Conservation (phyloP, 768 basidiomycete species). For the Suillus fuscotomentosus region DNA sequence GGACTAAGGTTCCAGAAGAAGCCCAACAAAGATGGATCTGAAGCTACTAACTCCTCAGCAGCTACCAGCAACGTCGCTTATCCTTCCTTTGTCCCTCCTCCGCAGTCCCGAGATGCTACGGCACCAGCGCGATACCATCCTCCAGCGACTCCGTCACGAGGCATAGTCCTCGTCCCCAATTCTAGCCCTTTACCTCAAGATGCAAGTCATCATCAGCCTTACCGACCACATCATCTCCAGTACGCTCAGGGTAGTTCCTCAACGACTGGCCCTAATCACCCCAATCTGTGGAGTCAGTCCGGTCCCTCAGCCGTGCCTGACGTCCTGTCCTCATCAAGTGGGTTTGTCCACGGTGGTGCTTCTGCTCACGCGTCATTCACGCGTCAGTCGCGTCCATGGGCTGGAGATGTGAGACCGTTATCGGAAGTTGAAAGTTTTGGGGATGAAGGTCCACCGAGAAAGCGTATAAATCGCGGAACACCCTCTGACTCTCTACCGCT, state of each 20-base stretch:
- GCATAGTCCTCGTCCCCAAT: conserved; percentile 70
- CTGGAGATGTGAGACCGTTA: conserved; percentile 35
- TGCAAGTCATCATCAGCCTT: conserved; percentile 30
- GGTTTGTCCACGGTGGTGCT: conserved; percentile 45
- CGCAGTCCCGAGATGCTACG: conserved; percentile 79
- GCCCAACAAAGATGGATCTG: conserved; percentile 28
- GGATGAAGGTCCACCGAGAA: conserved; percentile 68
- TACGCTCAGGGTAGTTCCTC: conserved; percentile 42
- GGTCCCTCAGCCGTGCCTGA: conserved; percentile 39
- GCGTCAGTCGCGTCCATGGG: conserved; percentile 34
- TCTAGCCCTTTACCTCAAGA: conserved; percentile 63
- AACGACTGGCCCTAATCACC: conserved; percentile 37
- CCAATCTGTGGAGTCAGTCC: conserved; percentile 37
- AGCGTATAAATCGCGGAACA: conserved; percentile 60
- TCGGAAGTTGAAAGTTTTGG: conserved; percentile 37
- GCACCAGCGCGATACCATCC: conserved; percentile 60
- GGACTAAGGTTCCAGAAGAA: conserved; percentile 49
- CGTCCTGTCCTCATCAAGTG: conserved; percentile 58
- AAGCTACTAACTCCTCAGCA: conserved; percentile 39
- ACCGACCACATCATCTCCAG: conserved; percentile 39
- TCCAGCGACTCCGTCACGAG: conserved; percentile 44
- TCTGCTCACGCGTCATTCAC: conserved; percentile 54
- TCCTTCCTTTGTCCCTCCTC: conserved; percentile 39
- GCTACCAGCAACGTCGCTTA: conserved; percentile 67
- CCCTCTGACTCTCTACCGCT: conserved; percentile 32